Evolutionary conservation across 75 land plant species (phyloP).

Genomic region (Ceratopteris richardii): DNA sequence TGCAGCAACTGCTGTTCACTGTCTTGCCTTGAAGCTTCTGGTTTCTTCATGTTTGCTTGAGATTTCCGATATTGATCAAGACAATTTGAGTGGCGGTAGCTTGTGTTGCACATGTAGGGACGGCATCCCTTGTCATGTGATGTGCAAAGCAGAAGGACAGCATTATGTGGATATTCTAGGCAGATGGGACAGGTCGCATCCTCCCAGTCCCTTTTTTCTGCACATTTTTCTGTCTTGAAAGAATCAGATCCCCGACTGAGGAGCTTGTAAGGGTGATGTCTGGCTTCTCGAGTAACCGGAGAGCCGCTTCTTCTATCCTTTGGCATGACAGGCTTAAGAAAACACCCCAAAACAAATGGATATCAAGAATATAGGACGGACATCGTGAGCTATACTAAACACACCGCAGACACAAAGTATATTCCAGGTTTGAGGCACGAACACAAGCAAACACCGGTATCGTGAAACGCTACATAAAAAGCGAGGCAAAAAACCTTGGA

Average conservation of each 20-base stretch:
- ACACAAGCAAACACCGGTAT: too few relatives aligned
- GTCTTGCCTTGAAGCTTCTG: neutral
- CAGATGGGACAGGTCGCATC: constrained; percentile 69
- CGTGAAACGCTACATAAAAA: too few relatives aligned
- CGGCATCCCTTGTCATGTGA: constrained; percentile 68
- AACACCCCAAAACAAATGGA: too few relatives aligned
- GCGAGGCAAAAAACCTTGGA: too few relatives aligned
- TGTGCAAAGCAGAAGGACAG: constrained; percentile 66
- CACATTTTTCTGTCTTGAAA: constrained; percentile 20
- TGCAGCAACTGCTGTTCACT: neutral
- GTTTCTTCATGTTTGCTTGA: constrained; percentile 4
- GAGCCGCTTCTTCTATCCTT: constrained; percentile 7
- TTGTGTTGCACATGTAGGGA: constrained; percentile 74
- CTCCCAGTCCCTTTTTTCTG: constrained; percentile 57
- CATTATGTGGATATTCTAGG: constrained; percentile 85
- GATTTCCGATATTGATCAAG: constrained; percentile 53
- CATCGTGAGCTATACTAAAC: neutral
- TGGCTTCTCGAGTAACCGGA: neutral
- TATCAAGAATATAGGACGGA: too few relatives aligned
- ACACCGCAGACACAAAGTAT: too few relatives aligned
- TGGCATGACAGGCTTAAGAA: neutral
- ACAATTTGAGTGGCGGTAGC: constrained; percentile 82
- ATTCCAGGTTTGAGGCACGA: too few relatives aligned
- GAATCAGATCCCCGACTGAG: neutral
- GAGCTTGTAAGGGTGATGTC: constrained; percentile 5